Evolutionary conservation across 2,329 filamentous ascomycete species (phyloP), one percentile per base, ranked within the genome.

Genomic region (Curvularia spicifera): DNA sequence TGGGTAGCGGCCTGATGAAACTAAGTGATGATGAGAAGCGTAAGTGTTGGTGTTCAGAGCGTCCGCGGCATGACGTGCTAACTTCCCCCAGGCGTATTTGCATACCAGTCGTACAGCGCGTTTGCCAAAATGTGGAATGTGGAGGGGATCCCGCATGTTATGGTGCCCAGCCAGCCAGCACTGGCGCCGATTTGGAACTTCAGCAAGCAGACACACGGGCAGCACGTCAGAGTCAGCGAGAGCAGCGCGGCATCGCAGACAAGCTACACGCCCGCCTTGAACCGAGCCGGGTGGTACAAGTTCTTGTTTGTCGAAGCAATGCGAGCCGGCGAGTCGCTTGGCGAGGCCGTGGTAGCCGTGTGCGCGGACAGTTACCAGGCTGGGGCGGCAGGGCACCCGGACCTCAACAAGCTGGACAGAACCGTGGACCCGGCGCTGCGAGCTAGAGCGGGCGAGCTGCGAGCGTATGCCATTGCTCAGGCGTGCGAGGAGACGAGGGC

Each of bases 221-320:
- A 49, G 10, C 15, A 39, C 26, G 47, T 49, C 47, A 28, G 47
- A 45, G 60, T 75, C 12, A 51, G 55, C 24, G 12, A 55, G 12
- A 26, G 40, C 13, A 56, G 65, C 20, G 47, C 56, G 4, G 61
- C 37, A 20, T 29, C 57, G 9, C 39, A 69, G 46, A 51, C 71
- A 12, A 56, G 60, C 6, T 76, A 76, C 52, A 71, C 75, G 63
- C 71, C 74, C 10, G 74, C 73, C 5, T 61, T 76, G 35, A 76
- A 75, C 33, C 71, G 73, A 5, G 66, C 73, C 8, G 74, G 72
- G 2, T 76, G 72, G 71, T 76, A 75, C 61, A 75, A 75, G 46
- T 74, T 70, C 33, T 67, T 76, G 45, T 75, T 76, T 46, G 61
- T 75, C 6, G 70, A 73, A 37, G 59, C 70, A 52, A 54, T 73